These are phyloP conservation scores for Effrenium voratum DNA, from an alignment of 73 alveolate species.

Conservation along the genomic window DNA sequence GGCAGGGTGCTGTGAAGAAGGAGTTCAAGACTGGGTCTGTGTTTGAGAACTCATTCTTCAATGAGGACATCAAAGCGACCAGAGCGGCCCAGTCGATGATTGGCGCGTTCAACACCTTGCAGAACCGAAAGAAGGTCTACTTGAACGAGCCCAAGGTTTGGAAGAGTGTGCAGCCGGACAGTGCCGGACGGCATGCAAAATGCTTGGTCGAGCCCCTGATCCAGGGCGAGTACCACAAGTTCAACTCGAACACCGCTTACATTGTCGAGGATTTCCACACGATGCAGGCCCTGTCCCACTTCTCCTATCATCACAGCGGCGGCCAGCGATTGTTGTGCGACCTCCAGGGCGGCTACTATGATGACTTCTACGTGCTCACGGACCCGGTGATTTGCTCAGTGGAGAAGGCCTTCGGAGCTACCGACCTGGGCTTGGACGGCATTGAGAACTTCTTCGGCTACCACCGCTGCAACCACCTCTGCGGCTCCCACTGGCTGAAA, in stretches of 20 bases:
- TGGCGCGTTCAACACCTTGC: neutral
- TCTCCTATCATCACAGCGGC: neutral
- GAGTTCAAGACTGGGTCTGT: neutral
- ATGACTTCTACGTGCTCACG: neutral
- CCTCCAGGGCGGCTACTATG: neutral
- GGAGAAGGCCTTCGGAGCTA: neutral
- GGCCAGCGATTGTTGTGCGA: neutral
- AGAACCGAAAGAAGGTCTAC: too few relatives aligned
- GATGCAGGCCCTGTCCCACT: constrained; percentile 10
- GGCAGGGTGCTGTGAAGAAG: neutral
- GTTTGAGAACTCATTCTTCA: neutral
- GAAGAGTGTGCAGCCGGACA: too few relatives aligned
- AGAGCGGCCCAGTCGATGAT: neutral
- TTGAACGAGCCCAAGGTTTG: neutral
- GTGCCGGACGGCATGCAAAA: neutral
- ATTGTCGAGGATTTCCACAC: neutral
- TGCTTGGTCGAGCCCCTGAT: neutral
- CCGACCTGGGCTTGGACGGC: neutral
- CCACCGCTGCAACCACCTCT: neutral
- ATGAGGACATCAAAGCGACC: neutral
- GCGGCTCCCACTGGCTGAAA: neutral
- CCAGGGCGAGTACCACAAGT: neutral
- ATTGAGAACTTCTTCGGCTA: neutral
- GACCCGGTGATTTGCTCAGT: neutral
- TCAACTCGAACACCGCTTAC: neutral